Evolutionary conservation across 2,329 filamentous ascomycete species (phyloP).

Genomic region (Colletotrichum zoysiae): DNA sequence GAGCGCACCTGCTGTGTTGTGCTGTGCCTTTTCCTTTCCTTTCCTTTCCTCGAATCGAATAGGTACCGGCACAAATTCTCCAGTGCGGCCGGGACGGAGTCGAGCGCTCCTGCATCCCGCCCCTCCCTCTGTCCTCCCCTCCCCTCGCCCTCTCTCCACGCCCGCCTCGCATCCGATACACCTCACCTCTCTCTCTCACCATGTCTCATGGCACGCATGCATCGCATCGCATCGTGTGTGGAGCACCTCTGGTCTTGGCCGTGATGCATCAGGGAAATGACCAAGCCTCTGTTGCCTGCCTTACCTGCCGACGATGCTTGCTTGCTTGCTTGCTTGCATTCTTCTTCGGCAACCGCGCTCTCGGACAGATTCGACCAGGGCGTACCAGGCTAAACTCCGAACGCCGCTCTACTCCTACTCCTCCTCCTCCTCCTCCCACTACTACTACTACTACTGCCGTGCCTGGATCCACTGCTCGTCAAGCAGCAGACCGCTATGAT

Average conservation of each 20-base stretch:
- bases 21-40: slow-evolving; percentile 10
- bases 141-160: background rate
- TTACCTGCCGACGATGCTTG: background rate
- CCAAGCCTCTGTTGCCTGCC: slow-evolving; percentile 14
- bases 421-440: too few relatives aligned
- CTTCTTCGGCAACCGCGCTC: slow-evolving; percentile 10
- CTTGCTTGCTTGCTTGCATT: background rate
- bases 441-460: background rate
- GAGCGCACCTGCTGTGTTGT: background rate
- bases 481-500: slow-evolving; percentile 20
- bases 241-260: background rate
- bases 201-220: background rate
- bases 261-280: slow-evolving; percentile 3
- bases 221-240: background rate
- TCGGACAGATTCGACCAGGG: background rate
- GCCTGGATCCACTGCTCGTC: background rate
- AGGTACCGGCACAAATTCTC: slow-evolving; percentile 24
- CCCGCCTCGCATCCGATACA: background rate
- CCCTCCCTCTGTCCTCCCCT: background rate
- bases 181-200: background rate
- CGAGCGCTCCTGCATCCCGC: slow-evolving; percentile 13
- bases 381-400: background rate
- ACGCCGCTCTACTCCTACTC: background rate
- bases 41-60: slow-evolving; percentile 25
- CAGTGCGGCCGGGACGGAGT: slow-evolving; percentile 13